Conservation (phyloP, 2,329 filamentous ascomycete species). For the Stagonosporopsis rhizophila region DNA sequence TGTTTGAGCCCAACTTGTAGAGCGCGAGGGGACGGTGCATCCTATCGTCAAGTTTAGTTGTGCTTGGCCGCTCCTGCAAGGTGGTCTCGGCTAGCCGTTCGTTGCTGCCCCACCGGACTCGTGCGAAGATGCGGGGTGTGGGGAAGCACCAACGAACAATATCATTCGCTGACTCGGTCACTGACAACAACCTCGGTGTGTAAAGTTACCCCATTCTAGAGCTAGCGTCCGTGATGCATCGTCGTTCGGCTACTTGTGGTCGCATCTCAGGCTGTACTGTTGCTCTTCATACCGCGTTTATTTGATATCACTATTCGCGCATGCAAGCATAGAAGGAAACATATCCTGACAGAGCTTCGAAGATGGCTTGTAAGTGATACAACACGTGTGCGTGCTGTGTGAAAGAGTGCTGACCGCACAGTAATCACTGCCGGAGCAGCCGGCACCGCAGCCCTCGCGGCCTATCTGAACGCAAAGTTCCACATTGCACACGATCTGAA, state of each 20-base stretch:
- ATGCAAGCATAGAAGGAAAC: neutral
- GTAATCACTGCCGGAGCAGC: conserved; percentile 31
- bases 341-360: neutral
- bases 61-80: neutral
- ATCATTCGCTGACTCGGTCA: conserved; percentile 18
- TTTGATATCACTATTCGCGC: neutral
- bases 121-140: conserved; percentile 16
- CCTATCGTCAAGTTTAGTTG: neutral
- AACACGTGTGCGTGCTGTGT: neutral
- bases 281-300: neutral
- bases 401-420: neutral
- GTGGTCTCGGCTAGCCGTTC: neutral
- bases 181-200: conserved; percentile 14
- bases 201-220: conserved; percentile 7
- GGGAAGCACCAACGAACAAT: neutral
- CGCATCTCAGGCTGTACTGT: neutral
- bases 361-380: conserved; percentile 13
- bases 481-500: conserved; percentile 40
- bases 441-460: conserved; percentile 38
- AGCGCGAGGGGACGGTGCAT: too few species aligned
- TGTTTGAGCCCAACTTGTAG: too few species aligned
- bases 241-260: neutral
- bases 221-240: neutral
- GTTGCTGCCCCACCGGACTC: neutral
- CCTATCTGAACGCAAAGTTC: conserved; percentile 49